Percentiles rank a stretch among this genome's conserved stretches.
Conservation (phyloP, 73 alveolate genomes). For the Stentor roeselii region DNA sequence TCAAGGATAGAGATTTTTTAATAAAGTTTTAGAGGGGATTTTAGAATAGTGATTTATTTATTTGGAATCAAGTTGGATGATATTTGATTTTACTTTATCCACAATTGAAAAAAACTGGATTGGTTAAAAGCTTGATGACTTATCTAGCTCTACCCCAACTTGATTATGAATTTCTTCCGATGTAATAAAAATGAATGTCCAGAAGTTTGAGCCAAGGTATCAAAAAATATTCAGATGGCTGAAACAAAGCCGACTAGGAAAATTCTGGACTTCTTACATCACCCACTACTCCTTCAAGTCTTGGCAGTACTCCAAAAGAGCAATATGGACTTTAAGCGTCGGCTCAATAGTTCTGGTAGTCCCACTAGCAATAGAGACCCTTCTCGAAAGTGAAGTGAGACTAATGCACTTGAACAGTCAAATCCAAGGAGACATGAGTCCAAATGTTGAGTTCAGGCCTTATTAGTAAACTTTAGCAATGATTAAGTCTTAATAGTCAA, state of each 20-base stretch:
- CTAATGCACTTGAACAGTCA: neutral
- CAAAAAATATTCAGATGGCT: neutral
- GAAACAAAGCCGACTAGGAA: neutral
- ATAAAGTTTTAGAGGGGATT: no score
- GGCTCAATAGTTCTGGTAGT: neutral
- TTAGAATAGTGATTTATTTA: no score
- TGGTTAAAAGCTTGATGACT: no score
- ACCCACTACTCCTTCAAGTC: neutral
- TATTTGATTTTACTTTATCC: no score
- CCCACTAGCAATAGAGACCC: neutral
- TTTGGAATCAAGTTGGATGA: no score
- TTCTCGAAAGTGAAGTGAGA: neutral
- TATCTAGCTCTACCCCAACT: no score
- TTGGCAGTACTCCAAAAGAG: neutral
- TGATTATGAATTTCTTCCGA: constrained; percentile 50
- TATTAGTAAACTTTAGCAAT: no score
- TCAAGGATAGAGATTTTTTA: no score
- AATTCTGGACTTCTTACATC: neutral
- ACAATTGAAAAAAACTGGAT: no score
- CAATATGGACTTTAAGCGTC: neutral
- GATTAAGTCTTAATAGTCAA: neutral
- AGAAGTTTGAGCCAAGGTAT: neutral
- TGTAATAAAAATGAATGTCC: neutral
- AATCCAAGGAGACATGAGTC: neutral
- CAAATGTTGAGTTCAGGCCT: neutral